Base-by-base conservation (phyloP, 805 yeast genomes). In the Wickerhamiella musiphila region DNA sequence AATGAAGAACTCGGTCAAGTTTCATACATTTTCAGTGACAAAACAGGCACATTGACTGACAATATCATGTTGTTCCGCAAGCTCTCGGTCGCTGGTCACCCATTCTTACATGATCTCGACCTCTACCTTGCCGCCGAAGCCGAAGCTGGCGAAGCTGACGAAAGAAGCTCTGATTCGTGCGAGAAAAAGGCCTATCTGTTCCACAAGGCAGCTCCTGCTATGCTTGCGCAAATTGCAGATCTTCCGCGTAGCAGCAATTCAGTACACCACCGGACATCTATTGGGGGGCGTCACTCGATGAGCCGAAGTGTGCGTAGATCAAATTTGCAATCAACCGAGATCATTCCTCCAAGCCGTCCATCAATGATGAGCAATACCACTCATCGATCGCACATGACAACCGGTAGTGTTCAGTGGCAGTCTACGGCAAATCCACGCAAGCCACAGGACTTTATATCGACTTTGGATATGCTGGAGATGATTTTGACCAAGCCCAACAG, bases 1-100 rank as follows among this genome's bases (percentile, higher is more conserved):
- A 66, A 90, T 41, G 99, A 90, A 51, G 98, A 90, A 54, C 60
- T 90, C 45, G 99, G 99, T 2, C 99, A 90, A 51, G 95, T 92
- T 1, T 76, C 93, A 30, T 84, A 86, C 49, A 67, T 90, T 3
- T 90, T 90, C 52, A 78, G 94, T 38, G 99, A 90, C 54, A 90
- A 90, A 53, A 90, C 98, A 0, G 99, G 99, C 7, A 90, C 99
- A 0, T 63, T 90, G 38, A 90, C 99, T 1, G 96, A 90, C 45
- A 90, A 90, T 50, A 58, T 74, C 45, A 90, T 90, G 99, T 58
- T 86, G 18, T 90, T 90, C 52, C 65, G 94, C 28, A 84, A 84
- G 48, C 68, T 86, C 43, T 70, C 92, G 7, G 74, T 90, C 4
- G 75, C 78, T 33, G 99, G 99, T 2, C 65, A 75, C 3, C 71